Percentiles rank a stretch among this genome's conserved stretches.
Conservation (phyloP, 257 asterid genomes). For the Nemophila menziesii region DNA sequence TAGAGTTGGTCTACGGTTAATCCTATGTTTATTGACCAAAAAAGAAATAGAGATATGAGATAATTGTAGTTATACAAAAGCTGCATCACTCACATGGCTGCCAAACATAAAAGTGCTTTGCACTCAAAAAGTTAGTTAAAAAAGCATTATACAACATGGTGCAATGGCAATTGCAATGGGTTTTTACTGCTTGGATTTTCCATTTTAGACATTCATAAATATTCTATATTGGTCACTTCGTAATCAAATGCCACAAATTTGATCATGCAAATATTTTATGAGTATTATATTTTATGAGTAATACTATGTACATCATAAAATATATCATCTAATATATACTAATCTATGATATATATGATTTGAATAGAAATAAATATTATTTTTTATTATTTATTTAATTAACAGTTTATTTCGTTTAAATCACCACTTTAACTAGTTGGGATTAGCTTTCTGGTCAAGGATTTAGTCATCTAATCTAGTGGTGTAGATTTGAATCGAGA, state of each 20-base stretch:
- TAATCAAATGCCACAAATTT: neutral
- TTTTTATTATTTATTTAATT: no score
- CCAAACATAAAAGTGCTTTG: conserved; percentile 26
- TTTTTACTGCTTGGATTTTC: neutral
- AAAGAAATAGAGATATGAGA: neutral
- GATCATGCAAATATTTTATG: neutral
- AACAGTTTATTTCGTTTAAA: no score
- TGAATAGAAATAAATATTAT: no score
- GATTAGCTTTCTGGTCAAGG: no score
- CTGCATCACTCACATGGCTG: conserved; percentile 38
- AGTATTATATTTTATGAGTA: no score
- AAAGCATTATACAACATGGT: conserved; percentile 15
- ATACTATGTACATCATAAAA: no score
- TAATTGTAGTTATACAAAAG: conserved; percentile 16
- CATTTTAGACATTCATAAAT: neutral
- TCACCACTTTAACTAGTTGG: no score
- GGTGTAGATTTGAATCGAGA: no score
- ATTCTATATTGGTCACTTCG: conserved; percentile 3
- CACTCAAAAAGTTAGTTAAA: conserved; percentile 15
- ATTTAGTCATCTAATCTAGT: no score
- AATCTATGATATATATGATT: no score
- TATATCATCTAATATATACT: no score
- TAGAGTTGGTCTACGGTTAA: no score
- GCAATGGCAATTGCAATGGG: conserved; percentile 10
- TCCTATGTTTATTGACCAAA: neutral